Evolutionary conservation across 441 rosid species (phyloP).

Genomic region (Arabidopsis hybrid): DNA sequence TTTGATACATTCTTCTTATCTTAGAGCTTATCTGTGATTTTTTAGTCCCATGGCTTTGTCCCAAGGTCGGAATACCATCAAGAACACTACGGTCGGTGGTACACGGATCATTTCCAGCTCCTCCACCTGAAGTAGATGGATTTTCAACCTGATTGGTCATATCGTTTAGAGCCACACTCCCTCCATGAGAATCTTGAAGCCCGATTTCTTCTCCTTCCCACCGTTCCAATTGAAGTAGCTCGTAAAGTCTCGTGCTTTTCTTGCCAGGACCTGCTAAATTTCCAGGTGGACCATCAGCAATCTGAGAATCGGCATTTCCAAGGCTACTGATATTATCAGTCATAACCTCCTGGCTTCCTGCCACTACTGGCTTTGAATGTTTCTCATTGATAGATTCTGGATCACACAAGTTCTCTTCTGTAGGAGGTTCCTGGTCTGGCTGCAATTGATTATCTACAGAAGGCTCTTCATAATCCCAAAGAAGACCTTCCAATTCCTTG

Average conservation of each 20-base stretch:
- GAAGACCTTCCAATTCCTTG: conserved; percentile 89
- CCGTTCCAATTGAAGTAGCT: conserved; percentile 84
- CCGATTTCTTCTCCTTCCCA: conserved; percentile 53
- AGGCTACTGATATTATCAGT: conserved; percentile 37
- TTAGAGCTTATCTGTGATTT: conserved; percentile 71
- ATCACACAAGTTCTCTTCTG: conserved; percentile 45
- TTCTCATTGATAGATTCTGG: conserved; percentile 46
- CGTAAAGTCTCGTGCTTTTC: conserved; percentile 87
- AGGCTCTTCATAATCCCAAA: conserved; percentile 84
- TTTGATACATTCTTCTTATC: conserved; percentile 71
- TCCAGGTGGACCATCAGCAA: conserved; percentile 50
- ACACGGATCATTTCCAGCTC: conserved; percentile 53
- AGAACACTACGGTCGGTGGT: conserved; percentile 44
- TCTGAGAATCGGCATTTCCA: conserved; percentile 44
- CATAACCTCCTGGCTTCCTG: conserved; percentile 39
- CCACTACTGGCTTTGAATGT: conserved; percentile 57
- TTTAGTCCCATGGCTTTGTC: conserved; percentile 58
- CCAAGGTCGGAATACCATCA: conserved; percentile 50
- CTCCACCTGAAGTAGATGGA: conserved; percentile 84
- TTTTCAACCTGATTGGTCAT: conserved; percentile 56
- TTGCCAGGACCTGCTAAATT: conserved; percentile 62
- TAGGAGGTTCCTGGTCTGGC: conserved; percentile 48
- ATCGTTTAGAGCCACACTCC: conserved; percentile 46
- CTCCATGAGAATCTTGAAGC: conserved; percentile 45
- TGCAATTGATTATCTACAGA: conserved; percentile 50